phyloP scores from a whole-genome alignment of 1,284 basidiomycete genomes.

The Xerocomus nothofagi region DNA sequence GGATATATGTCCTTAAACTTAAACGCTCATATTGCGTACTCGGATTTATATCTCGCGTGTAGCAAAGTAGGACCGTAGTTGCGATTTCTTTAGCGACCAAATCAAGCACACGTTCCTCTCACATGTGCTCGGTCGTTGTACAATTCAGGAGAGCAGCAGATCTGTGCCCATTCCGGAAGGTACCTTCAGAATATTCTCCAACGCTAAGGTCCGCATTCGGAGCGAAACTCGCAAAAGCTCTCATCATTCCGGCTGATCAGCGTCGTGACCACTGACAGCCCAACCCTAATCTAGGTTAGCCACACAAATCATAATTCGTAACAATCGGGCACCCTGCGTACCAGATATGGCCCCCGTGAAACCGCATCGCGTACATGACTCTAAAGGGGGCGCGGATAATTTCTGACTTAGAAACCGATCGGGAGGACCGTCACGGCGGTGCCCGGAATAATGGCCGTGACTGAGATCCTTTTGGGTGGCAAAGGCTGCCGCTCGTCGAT shows the following conservation, averaged over 20 bases:
- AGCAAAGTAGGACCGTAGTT: slow-evolving; percentile 29
- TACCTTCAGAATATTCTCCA: slow-evolving; percentile 19
- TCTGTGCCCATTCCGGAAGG: slow-evolving; percentile 31
- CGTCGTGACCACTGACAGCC: slow-evolving; percentile 17
- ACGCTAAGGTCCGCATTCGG: slow-evolving; percentile 17
- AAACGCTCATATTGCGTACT: slow-evolving; percentile 21
- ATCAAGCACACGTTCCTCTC: slow-evolving; percentile 34
- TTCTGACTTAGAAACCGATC: slow-evolving; percentile 25
- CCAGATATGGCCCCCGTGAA: slow-evolving; percentile 22
- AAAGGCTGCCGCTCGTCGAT: slow-evolving; percentile 17
- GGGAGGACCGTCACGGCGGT: slow-evolving; percentile 25
- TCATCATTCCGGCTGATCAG: slow-evolving; percentile 24
- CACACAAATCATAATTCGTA: slow-evolving; percentile 13
- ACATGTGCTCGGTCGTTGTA: slow-evolving; percentile 36
- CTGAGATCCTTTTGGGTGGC: slow-evolving; percentile 13
- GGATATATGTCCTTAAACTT: slow-evolving; percentile 23
- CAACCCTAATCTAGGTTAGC: slow-evolving; percentile 19
- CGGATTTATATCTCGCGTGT: slow-evolving; percentile 35
- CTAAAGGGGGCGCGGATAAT: slow-evolving; percentile 13
- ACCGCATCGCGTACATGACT: slow-evolving; percentile 13
- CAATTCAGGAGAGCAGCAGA: slow-evolving; percentile 28
- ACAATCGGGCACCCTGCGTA: slow-evolving; percentile 16
- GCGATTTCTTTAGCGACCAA: slow-evolving; percentile 33
- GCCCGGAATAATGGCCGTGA: slow-evolving; percentile 23
- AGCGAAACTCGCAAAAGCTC: slow-evolving; percentile 14